A percentile compares a stretch with the other conserved stretches of the same genome.
phyloP scores from a whole-genome alignment of 2,329 filamentous ascomycete genomes.

The Coleophoma crateriformis region DNA sequence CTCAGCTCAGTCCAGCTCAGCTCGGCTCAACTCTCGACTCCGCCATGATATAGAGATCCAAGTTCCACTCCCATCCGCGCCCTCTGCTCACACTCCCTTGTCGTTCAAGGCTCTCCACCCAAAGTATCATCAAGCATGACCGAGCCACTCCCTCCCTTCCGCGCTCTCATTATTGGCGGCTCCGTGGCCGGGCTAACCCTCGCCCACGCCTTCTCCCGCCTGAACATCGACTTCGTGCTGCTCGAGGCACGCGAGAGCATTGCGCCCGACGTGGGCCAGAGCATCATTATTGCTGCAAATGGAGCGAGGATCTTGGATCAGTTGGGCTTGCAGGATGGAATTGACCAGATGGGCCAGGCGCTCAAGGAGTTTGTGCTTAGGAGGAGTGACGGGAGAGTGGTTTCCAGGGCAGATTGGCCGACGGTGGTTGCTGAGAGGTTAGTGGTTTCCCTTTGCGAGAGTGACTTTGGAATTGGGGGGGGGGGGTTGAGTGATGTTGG shows the following conservation, averaged over 20 bases:
- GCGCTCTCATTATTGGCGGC: slow-evolving; percentile 1
- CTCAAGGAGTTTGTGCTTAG: neutral
- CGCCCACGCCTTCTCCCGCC: slow-evolving; percentile 2
- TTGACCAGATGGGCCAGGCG: neutral
- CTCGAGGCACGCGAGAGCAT: neutral
- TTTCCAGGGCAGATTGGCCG: neutral
- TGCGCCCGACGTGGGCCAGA: neutral
- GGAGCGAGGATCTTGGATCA: slow-evolving; percentile 41
- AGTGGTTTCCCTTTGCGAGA: neutral
- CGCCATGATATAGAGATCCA: too few relatives aligned
- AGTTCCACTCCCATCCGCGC: too few relatives aligned
- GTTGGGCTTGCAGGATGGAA: slow-evolving; percentile 27
- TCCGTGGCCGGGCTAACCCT: slow-evolving; percentile 1
- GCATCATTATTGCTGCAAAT: slow-evolving; percentile 21
- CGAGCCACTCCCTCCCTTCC: neutral
- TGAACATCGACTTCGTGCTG: slow-evolving; percentile 4
- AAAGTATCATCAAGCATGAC: too few relatives aligned
- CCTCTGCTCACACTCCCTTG: too few relatives aligned
- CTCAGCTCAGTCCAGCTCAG: too few relatives aligned
- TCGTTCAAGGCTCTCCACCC: too few relatives aligned
- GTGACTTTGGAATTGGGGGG: neutral
- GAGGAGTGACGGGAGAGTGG: neutral
- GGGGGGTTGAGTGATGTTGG: neutral
- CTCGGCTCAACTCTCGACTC: too few relatives aligned
- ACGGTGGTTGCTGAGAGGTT: neutral